Evolutionary conservation across 2,329 filamentous ascomycete genomes (phyloP), one percentile per base, ranked within the genome.

Genomic region (Xylariaceae sp.): DNA sequence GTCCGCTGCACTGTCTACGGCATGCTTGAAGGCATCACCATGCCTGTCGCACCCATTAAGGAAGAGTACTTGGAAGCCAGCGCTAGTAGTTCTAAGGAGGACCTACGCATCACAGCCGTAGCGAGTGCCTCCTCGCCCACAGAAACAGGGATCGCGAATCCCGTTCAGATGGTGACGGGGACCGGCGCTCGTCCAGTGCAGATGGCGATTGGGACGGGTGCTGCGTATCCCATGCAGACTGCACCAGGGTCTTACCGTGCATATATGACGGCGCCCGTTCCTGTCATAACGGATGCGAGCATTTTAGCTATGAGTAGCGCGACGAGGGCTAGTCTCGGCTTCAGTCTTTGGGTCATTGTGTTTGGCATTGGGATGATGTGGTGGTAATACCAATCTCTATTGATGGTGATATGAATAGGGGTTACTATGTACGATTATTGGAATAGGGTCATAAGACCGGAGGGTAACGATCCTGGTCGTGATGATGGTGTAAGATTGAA

Each of bases 1-100:
- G 65, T 71, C 45, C 72, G 80, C 5, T 70, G 81, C 15, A 79
- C 74, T 1, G 68, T 81, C 10, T 81, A 80, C 69, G 77, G 71
- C 50, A 69, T 72, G 57, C 62, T 76, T 10, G 60, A 63, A 23
- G 65, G 67, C 37, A 70, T 73, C 35, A 62, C 63, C 35, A 73
- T 66, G 35, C 69, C 65, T 0, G 68, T 58, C 2, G 76, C 77
- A 0, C 77, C 76, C 1, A 67, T 30, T 2, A 30, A 65, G 1
- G 68, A 69, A 62, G 68, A 69, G 10, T 51, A 35, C 17, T 70
- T 68, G 3, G 13, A 45, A 4, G 13, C 3, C 42, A n/a, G 37
- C 37, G 9, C 39, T 11, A 44, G 3, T 44, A 7, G 11, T n/a
- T n/a, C 42, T 3, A 45, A n/a, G 13, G 9, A n/a, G 9, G 9